Evolutionary conservation across 768 basidiomycete genomes (phyloP).

Genomic region (Hericium rajendrae): DNA sequence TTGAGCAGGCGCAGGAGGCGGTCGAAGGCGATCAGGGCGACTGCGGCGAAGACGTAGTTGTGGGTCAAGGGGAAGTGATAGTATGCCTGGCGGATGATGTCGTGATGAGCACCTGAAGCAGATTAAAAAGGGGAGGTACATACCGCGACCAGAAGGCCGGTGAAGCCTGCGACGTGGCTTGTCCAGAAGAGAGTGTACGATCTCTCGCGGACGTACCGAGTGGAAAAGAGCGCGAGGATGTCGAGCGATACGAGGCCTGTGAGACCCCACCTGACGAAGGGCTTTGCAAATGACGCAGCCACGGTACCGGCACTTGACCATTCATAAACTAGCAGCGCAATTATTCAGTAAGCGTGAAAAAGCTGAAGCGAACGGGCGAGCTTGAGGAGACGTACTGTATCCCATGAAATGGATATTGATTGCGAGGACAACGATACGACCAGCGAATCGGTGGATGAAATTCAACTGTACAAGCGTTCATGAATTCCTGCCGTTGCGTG

Average conservation of each 20-base stretch:
- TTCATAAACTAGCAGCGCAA: constrained; percentile 2
- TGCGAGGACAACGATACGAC: constrained; percentile 30
- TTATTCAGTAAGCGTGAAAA: not conserved
- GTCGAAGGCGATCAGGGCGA: constrained; percentile 35
- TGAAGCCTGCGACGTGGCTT: constrained; percentile 34
- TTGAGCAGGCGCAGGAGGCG: constrained; percentile 36
- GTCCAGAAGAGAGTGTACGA: constrained; percentile 36
- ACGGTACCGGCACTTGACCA: constrained; percentile 6
- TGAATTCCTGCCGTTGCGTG: not conserved
- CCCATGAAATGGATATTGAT: constrained; percentile 33
- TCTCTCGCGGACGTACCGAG: constrained; percentile 30
- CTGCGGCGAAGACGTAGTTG: constrained; percentile 32
- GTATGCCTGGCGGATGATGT: constrained; percentile 11
- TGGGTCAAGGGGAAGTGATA: constrained; percentile 16
- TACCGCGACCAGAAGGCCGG: constrained; percentile 27
- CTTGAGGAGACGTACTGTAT: constrained; percentile 24
- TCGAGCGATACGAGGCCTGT: constrained; percentile 27
- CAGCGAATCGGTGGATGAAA: constrained; percentile 46
- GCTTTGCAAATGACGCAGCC: not conserved
- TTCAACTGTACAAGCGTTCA: constrained; percentile 29
- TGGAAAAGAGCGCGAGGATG: constrained; percentile 29
- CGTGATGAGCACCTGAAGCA: not conserved
- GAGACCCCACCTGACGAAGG: constrained; percentile 19
- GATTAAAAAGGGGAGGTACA: not conserved
- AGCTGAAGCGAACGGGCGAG: not conserved